A percentile compares a stretch with the other conserved stretches of the same genome.
Conservation (phyloP, 2,329 filamentous ascomycete species). For the Aspergillus phoenicis region DNA sequence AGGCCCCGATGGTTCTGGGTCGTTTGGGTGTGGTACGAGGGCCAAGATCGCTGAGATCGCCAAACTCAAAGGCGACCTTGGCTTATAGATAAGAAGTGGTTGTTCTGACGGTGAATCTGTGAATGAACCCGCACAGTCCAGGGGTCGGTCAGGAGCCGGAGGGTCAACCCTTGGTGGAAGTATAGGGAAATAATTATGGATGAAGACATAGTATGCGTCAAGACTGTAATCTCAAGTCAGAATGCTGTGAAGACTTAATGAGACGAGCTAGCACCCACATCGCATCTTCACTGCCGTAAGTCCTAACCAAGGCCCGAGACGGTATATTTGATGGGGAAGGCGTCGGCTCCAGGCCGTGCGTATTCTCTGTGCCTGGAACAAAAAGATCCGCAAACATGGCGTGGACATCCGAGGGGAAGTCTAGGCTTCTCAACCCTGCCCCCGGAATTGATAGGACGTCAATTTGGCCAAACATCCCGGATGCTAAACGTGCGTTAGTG, state of each 20-base stretch:
- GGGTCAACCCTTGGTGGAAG: constrained; percentile 41
- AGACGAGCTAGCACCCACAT: constrained; percentile 35
- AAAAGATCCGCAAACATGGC: constrained; percentile 44
- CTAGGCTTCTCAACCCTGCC: constrained; percentile 44
- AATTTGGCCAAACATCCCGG: constrained; percentile 45
- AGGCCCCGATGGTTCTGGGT: constrained; percentile 39
- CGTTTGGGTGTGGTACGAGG: constrained; percentile 46
- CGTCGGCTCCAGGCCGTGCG: constrained; percentile 32
- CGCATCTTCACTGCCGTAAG: constrained; percentile 44
- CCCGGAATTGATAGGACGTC: constrained; percentile 45
- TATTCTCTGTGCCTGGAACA: constrained; percentile 27
- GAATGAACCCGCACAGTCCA: constrained; percentile 35
- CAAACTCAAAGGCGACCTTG: constrained; percentile 47
- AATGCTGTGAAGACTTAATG: constrained; percentile 5
- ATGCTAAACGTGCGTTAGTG: constrained; percentile 29
- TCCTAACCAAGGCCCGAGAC: constrained; percentile 37
- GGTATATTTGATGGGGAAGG: constrained; percentile 30
- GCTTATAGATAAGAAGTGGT: constrained; percentile 37
- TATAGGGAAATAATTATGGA: constrained; percentile 50
- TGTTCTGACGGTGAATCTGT: constrained; percentile 35
- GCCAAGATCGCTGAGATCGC: constrained; percentile 48
- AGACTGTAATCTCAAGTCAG: constrained; percentile 35
- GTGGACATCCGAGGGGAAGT: constrained; percentile 40
- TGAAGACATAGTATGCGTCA: constrained; percentile 51
- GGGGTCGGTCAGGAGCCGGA: constrained; percentile 35